A percentile compares a stretch with the other conserved stretches of the same genome.
These are phyloP conservation scores for Russula earlei DNA, from an alignment of 768 basidiomycete species.

Conservation along the genomic window DNA sequence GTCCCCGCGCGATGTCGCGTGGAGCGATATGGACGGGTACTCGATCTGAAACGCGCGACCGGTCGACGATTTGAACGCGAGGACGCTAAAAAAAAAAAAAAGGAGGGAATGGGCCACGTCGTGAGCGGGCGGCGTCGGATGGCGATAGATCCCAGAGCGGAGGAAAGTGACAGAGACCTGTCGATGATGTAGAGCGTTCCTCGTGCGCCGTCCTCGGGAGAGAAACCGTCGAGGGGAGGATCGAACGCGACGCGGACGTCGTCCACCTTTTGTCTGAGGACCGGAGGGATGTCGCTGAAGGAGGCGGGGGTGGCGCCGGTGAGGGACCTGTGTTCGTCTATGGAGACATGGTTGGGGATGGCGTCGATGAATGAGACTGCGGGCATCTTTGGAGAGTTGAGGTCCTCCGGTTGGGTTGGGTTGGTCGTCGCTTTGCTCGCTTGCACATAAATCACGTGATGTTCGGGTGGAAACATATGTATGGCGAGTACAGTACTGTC, in stretches of 20 bases:
- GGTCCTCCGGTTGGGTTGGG: too few species aligned
- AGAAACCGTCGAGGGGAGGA: constrained; percentile 56
- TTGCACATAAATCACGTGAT: too few species aligned
- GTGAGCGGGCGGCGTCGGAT: not conserved
- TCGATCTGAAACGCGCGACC: constrained; percentile 74
- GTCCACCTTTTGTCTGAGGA: constrained; percentile 66
- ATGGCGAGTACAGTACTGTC: too few species aligned
- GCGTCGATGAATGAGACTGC: constrained; percentile 30
- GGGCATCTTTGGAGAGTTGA: too few species aligned
- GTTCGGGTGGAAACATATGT: too few species aligned
- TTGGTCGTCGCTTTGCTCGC: too few species aligned
- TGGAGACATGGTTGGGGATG: constrained; percentile 39
- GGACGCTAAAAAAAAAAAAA: constrained; percentile 36
- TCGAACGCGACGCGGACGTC: constrained; percentile 61
- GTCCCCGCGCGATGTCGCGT: constrained; percentile 76
- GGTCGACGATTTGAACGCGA: constrained; percentile 65
- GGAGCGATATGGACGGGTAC: constrained; percentile 87
- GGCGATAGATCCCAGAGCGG: not conserved
- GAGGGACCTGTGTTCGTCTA: constrained; percentile 59
- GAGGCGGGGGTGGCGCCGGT: constrained; percentile 76
- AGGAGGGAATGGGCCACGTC: not conserved
- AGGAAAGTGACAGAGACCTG: constrained; percentile 40
- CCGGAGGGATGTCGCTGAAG: constrained; percentile 77
- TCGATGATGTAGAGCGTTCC: constrained; percentile 83
- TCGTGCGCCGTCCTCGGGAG: constrained; percentile 37